Base-by-base conservation (phyloP, 768 basidiomycete species). In the Kwoniella mangroviensis region DNA sequence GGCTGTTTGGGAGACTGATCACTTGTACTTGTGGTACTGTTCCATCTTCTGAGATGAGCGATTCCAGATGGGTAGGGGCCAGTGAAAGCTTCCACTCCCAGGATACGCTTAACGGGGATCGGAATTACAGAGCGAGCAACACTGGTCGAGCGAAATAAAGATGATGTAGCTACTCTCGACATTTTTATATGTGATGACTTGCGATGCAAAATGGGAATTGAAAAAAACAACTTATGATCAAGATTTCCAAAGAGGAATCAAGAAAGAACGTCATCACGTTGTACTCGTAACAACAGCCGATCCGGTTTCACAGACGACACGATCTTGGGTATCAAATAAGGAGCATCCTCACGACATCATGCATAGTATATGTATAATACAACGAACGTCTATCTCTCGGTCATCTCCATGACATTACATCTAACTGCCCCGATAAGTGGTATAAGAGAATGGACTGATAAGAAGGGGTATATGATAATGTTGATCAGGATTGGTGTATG, bases 401-500 rank as follows among this genome's bases (percentile, higher is more conserved):
- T 6, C 17, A 22, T 9, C 0, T 5, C 61, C 34, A 34, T 34
- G 34, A 7, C 6, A 34, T 34, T 34, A 34, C 34, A 1, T 34
- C 72, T 77, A 84, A 66, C 92, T 95, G n/a, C 94, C 94, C 72
- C 93, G 86, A 80, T 96, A 97, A 6, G 94, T 95, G 15, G 94
- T 94, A 81, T 89, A 97, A 3, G 91, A 91, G 83, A 90, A 93
- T 4, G 94, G 93, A 81, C 92, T 95, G 78, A 96, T 90, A 15
- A 97, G 83, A n/a, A 97, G 85, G 0, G 94, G 94, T 63, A 97
- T 89, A 74, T 97, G 94, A 80, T 94, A 90, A 76, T 96, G 93
- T 76, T 95, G 91, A 62, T 87, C 81, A 7, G 92, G 89, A 70
- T 89, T 87, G 55, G 86, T 85, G 60, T 94, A 87, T 24, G 85